Conservation (phyloP, 1,284 basidiomycete genomes). For the Trametes pubescens region DNA sequence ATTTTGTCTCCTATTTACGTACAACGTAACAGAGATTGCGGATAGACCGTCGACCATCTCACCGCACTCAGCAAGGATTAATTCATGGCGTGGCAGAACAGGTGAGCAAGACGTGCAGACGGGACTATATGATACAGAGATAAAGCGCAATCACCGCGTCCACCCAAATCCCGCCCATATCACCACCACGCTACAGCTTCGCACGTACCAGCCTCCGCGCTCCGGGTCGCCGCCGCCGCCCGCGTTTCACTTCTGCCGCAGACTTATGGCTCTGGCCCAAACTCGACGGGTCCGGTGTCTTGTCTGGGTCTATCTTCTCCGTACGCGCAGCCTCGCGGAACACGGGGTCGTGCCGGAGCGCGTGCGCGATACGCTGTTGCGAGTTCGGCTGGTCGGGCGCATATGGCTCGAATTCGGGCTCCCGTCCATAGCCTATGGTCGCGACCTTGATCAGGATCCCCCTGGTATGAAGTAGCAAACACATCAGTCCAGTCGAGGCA, state of each 20-base stretch:
- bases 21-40: background rate
- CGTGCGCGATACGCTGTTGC: slow-evolving; percentile 67
- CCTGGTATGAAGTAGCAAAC: slow-evolving; percentile 37
- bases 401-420: slow-evolving; percentile 69
- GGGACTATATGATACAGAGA: slow-evolving; percentile 2
- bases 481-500: slow-evolving; percentile 1
- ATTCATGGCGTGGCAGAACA: background rate
- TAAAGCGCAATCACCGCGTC: background rate
- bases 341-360: slow-evolving; percentile 53
- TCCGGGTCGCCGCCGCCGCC: slow-evolving; percentile 12
- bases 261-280: slow-evolving; percentile 12
- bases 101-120: background rate
- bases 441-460: slow-evolving; percentile 78
- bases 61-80: background rate
- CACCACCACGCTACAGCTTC: slow-evolving; percentile 21
- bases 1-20: slow-evolving; percentile 17
- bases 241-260: slow-evolving; percentile 22
- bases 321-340: slow-evolving; percentile 59
- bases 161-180: background rate
- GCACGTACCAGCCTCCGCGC: slow-evolving; percentile 18
- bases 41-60: background rate
- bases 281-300: slow-evolving; percentile 33
- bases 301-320: slow-evolving; percentile 53
- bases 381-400: slow-evolving; percentile 63
- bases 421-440: slow-evolving; percentile 66